Base-by-base conservation (phyloP, 345 rosid species). In the Bruguiera sexangula region DNA sequence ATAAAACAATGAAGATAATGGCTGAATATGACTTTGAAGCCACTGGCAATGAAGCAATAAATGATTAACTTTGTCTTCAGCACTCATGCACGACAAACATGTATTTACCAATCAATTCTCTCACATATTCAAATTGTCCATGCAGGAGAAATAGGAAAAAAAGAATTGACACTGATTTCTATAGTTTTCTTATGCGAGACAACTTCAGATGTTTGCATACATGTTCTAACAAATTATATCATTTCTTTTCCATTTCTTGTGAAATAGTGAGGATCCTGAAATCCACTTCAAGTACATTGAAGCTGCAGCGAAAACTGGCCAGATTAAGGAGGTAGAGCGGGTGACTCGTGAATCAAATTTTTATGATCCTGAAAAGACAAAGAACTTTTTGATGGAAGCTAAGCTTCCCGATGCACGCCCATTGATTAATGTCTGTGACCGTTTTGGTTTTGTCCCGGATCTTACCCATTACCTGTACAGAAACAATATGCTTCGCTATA, bases 321-420 rank as follows among this genome's bases (percentile, higher is more conserved):
- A 93, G 77, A 84, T 93, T 73, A 93, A 93, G 82, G 98, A 93
- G 86, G 98, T 93, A 64, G 98, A 93, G 83, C 97, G 97, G 30
- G 98, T 93, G 73, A 93, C 98, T 29, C 86, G 98, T 74, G 98
- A 93, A 76, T 93, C 98, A 16, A 93, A 88, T 68, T 93, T 93
- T 65, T 93, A 91, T 74, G 97, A 93, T 67, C 82, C 98, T 72
- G 98, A 93, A 80, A 93, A 93, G 87, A 85, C 98, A 0, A 93
- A 93, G 78, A 93, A 93, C 83, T 93, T 93, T 75, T 75, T 93
- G 75, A 93, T 93, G 98, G 97, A 93, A 85, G 94, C 93, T 74
- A 89, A 93, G 79, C 98, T 93, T 76, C 98, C 98, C 39, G 98
- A 93, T 91, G 98, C 97, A 10, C 85, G 97, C 55, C 97, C 96